A percentile compares a stretch with the other conserved stretches of the same genome.
These are phyloP conservation scores for Diaporthe australafricana DNA, from an alignment of 2,329 filamentous ascomycete species.

Conservation along the genomic window DNA sequence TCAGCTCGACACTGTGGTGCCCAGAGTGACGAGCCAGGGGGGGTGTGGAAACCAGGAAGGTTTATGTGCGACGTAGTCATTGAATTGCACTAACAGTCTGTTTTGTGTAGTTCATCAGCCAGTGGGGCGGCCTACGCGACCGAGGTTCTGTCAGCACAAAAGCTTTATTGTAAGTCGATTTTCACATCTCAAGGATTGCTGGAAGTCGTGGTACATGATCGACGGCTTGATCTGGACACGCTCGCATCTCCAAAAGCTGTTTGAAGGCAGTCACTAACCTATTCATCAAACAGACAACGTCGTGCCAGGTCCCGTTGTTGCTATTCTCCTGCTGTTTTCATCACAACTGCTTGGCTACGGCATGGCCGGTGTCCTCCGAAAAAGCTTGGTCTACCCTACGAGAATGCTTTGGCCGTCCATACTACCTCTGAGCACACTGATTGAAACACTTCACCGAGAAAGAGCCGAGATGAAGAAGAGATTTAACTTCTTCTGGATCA, in stretches of 20 bases:
- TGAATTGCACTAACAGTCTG: no score
- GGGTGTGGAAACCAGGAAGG: no score
- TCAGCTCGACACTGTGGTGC: no score
- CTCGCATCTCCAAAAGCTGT: neutral
- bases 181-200: conserved; percentile 13
- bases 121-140: conserved; percentile 40
- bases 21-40: no score
- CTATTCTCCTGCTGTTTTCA: conserved; percentile 58
- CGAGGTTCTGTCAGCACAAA: conserved; percentile 57
- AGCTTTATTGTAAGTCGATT: conserved; percentile 51
- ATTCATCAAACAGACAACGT: conserved; percentile 44
- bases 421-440: conserved; percentile 45
- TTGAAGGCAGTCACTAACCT: neutral
- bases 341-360: conserved; percentile 63
- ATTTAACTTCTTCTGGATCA: conserved; percentile 53
- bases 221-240: neutral
- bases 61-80: no score
- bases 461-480: conserved; percentile 50
- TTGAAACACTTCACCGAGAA: conserved; percentile 46
- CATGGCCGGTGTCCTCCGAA: conserved; percentile 59
- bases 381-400: conserved; percentile 58
- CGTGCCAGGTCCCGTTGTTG: conserved; percentile 51
- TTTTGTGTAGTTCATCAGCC: no score
- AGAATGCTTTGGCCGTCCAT: conserved; percentile 51
- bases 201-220: neutral